Evolutionary conservation across 2,329 filamentous ascomycete genomes (phyloP).

Genomic region (Calonectria naviculata): DNA sequence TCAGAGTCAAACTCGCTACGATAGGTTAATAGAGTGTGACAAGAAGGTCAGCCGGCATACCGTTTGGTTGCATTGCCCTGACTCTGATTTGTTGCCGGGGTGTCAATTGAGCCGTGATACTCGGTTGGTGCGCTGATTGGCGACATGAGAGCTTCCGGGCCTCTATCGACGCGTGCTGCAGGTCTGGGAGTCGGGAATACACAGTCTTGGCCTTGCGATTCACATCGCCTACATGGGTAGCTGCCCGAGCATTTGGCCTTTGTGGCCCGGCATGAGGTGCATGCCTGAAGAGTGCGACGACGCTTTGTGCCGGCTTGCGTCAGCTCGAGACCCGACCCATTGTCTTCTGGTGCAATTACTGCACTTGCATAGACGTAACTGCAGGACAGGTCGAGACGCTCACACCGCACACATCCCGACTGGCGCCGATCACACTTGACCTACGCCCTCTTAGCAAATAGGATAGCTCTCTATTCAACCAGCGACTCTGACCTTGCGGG

Average conservation of each 20-base stretch:
- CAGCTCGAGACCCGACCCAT: conserved; percentile 8
- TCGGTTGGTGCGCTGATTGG: conserved; percentile 10
- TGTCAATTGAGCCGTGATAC: not conserved
- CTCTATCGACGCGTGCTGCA: not conserved
- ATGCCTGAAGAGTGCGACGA: conserved; percentile 40
- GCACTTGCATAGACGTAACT: conserved; percentile 13
- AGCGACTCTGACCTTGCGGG: conserved; percentile 33
- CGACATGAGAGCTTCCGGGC: conserved; percentile 9
- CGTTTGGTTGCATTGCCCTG: not conserved
- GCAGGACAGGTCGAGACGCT: conserved; percentile 25
- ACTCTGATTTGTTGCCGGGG: not conserved
- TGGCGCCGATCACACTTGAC: conserved; percentile 39
- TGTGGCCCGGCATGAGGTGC: conserved; percentile 45
- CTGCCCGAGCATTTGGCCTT: conserved; percentile 50
- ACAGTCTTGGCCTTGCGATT: conserved; percentile 26
- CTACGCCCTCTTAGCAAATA: conserved; percentile 27
- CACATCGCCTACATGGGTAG: conserved; percentile 45
- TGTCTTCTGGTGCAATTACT: not conserved
- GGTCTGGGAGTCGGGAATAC: not conserved
- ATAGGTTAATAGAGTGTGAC: not conserved
- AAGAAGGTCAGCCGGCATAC: not conserved
- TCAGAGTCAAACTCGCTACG: conserved; percentile 27
- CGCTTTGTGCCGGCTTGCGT: conserved; percentile 44
- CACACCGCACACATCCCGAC: conserved; percentile 31
- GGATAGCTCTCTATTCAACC: not conserved